phyloP scores from a whole-genome alignment of 192 early-diverging fungal genomes.

The Spizellomyces punctatus region DNA sequence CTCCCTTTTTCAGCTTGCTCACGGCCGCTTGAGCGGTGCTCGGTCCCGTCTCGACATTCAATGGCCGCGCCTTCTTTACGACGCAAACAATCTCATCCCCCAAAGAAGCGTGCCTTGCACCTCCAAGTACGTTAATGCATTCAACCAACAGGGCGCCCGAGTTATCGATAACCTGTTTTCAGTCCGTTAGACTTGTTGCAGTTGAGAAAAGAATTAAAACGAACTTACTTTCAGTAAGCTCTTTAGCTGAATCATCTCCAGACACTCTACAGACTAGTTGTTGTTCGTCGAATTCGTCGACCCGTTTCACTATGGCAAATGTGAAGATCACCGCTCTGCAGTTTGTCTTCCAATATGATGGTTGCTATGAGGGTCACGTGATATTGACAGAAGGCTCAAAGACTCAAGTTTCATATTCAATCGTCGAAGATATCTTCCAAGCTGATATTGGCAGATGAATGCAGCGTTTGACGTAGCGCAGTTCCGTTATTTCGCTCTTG shows the following conservation, averaged over 20 bases:
- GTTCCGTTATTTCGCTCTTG: too few relatives aligned
- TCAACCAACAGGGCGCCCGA: constrained; percentile 90
- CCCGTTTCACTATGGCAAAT: too few relatives aligned
- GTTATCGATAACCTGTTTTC: constrained; percentile 93
- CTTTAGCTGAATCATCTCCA: constrained; percentile 39
- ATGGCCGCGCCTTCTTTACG: constrained; percentile 90
- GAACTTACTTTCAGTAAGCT: constrained; percentile 30
- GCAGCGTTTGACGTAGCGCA: too few relatives aligned
- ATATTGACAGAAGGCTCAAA: too few relatives aligned
- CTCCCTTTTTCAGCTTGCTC: constrained; percentile 87
- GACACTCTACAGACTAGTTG: too few relatives aligned
- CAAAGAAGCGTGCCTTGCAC: constrained; percentile 39
- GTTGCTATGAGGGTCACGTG: too few relatives aligned
- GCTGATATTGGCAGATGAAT: too few relatives aligned
- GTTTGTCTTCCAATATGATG: too few relatives aligned
- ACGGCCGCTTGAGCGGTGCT: constrained; percentile 38
- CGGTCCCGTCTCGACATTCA: constrained; percentile 43
- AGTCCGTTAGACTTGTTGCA: not conserved
- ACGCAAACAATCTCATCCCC: constrained; percentile 95
- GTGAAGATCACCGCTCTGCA: too few relatives aligned
- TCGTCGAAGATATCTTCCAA: too few relatives aligned
- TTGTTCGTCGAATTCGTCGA: too few relatives aligned
- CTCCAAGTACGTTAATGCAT: constrained; percentile 90
- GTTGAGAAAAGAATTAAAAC: not conserved
- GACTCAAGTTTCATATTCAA: too few relatives aligned